Conservation (phyloP, 2,329 filamentous ascomycete genomes). For the Emydomyces testavorans region DNA sequence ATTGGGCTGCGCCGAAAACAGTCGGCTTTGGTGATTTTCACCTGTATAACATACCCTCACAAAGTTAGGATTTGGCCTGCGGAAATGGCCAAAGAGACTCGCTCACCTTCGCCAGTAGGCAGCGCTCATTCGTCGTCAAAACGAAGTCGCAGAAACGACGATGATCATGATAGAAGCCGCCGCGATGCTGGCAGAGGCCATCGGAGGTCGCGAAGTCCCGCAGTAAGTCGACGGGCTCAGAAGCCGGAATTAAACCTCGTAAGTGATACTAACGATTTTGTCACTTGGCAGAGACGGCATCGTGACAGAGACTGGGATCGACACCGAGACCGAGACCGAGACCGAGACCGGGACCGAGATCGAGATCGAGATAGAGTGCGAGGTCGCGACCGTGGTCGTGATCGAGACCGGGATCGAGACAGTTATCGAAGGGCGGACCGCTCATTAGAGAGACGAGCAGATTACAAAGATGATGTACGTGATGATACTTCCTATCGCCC, state of each 20-base stretch:
- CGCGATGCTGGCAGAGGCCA: constrained; percentile 41
- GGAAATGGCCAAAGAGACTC: constrained; percentile 51
- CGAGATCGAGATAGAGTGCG: constrained; percentile 43
- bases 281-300: constrained; percentile 46
- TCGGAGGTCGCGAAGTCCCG: constrained; percentile 39
- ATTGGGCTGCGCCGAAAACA: not conserved
- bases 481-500: constrained; percentile 55
- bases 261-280: constrained; percentile 8
- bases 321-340: constrained; percentile 10
- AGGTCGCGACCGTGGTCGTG: constrained; percentile 49
- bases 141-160: constrained; percentile 46
- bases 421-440: constrained; percentile 56
- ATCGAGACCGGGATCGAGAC: constrained; percentile 49
- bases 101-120: constrained; percentile 92
- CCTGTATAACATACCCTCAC: constrained; percentile 2
- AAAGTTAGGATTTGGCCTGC: constrained; percentile 37
- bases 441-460: constrained; percentile 45
- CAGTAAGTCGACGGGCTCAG: constrained; percentile 28
- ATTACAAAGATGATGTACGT: constrained; percentile 42
- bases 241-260: not conserved
- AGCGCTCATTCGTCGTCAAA: constrained; percentile 65
- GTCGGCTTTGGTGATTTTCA: not conserved
- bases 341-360: constrained; percentile 29
- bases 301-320: constrained; percentile 21
- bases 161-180: constrained; percentile 41